Conservation (phyloP, 441 rosid species). For the Lagerstroemia fauriei region DNA sequence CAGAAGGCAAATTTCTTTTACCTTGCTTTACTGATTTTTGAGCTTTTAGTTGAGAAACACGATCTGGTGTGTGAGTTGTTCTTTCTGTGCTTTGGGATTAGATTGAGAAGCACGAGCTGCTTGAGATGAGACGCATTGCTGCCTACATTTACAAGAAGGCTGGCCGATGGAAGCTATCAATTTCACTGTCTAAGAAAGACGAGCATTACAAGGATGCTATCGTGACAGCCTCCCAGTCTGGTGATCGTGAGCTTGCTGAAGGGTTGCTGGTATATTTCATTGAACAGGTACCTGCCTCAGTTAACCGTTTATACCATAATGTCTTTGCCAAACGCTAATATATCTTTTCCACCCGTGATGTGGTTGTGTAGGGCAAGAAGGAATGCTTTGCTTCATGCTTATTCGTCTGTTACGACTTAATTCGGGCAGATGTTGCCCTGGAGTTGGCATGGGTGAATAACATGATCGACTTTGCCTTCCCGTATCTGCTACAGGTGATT, state of each 20-base stretch:
- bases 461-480: constrained; percentile 94
- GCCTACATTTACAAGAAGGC: constrained; percentile 98
- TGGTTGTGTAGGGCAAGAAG: constrained; percentile 72
- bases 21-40: neutral
- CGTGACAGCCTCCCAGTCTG: constrained; percentile 99
- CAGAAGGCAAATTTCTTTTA: constrained; percentile 26
- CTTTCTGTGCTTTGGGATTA: constrained; percentile 21
- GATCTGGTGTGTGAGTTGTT: neutral
- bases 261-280: constrained; percentile 96
- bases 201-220: constrained; percentile 89
- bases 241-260: constrained; percentile 96
- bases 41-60: neutral
- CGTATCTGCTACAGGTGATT: constrained; percentile 82
- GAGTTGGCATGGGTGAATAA: constrained; percentile 95
- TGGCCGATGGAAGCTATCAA: constrained; percentile 98
- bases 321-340: neutral
- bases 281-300: constrained; percentile 61
- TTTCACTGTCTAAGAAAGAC: constrained; percentile 95
- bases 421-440: constrained; percentile 83
- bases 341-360: neutral
- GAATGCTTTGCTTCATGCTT: constrained; percentile 97
- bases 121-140: constrained; percentile 99
- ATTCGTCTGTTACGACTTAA: constrained; percentile 88
- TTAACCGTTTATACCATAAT: neutral
- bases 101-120: constrained; percentile 98